phyloP scores from a whole-genome alignment of 352 stramenopile genomes.

The Pythium periplocum region DNA sequence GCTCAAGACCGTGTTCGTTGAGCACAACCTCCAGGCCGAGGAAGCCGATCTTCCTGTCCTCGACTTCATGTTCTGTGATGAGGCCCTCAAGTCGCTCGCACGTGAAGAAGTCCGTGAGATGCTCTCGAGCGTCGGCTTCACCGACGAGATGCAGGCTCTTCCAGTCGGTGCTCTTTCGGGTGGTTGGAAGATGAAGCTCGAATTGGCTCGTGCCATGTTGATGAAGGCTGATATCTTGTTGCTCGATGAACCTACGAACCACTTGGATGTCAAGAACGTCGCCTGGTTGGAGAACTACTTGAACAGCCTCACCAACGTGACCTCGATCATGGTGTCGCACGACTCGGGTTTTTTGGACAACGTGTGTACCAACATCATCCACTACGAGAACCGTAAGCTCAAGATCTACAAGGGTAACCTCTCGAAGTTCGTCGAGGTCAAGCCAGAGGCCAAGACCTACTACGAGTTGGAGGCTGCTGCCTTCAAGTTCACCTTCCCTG shows the following conservation, averaged over 20 bases:
- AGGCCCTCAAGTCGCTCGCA: slow-evolving; percentile 89
- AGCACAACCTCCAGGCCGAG: slow-evolving; percentile 95
- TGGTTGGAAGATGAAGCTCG: slow-evolving; percentile 96
- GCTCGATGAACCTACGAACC: slow-evolving; percentile 95
- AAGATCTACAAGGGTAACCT: slow-evolving; percentile 89
- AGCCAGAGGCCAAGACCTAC: slow-evolving; percentile 87
- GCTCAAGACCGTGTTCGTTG: slow-evolving; percentile 95
- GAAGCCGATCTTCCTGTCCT: slow-evolving; percentile 78
- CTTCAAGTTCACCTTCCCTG: slow-evolving; percentile 85
- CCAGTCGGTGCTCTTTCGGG: slow-evolving; percentile 91
- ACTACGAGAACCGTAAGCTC: slow-evolving; percentile 94
- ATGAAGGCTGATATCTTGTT: slow-evolving; percentile 96
- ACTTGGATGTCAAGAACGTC: slow-evolving; percentile 92
- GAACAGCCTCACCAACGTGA: slow-evolving; percentile 83
- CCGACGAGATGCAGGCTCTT: slow-evolving; percentile 88
- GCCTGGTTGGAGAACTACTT: slow-evolving; percentile 93
- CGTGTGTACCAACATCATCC: slow-evolving; percentile 97
- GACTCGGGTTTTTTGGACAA: slow-evolving; percentile 97
- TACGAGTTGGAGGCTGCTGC: slow-evolving; percentile 83
- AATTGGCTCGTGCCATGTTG: slow-evolving; percentile 92
- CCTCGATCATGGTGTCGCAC: slow-evolving; percentile 94
- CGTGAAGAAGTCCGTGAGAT: slow-evolving; percentile 90
- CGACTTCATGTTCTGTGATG: slow-evolving; percentile 81
- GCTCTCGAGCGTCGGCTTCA: slow-evolving; percentile 92
- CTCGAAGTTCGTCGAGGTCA: slow-evolving; percentile 79